Evolutionary conservation across 768 basidiomycete genomes (phyloP).

Genomic region (Hemileccinum impolitum): DNA sequence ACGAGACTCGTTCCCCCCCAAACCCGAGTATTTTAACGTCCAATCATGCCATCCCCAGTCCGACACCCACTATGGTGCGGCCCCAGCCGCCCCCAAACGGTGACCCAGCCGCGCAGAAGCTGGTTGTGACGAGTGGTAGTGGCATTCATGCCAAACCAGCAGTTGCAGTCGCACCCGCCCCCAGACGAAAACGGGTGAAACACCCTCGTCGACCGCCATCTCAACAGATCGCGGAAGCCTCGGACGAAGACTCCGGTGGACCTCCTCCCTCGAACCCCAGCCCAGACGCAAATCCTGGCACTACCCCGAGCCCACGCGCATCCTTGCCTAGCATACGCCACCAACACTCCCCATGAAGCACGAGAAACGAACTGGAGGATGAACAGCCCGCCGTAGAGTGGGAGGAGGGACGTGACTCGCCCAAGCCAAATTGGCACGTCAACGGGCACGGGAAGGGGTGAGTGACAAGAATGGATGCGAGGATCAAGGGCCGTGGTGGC

Average conservation of each 20-base stretch:
- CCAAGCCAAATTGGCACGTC: background rate
- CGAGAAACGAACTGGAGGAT: slow-evolving; percentile 20
- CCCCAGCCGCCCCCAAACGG: slow-evolving; percentile 1
- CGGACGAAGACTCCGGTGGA: slow-evolving; percentile 17
- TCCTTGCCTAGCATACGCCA: background rate
- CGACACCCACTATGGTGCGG: slow-evolving; percentile 18
- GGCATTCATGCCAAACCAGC: background rate
- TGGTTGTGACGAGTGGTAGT: too few species aligned
- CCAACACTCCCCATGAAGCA: background rate
- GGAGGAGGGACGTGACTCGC: slow-evolving; percentile 10
- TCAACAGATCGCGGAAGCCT: slow-evolving; percentile 22
- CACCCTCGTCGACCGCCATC: slow-evolving; percentile 21
- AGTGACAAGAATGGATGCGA: slow-evolving; percentile 29
- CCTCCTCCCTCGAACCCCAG: background rate
- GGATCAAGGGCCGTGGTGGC: slow-evolving; percentile 2
- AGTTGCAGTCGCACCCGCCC: background rate
- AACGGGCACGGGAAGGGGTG: slow-evolving; percentile 9
- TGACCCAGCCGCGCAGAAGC: background rate
- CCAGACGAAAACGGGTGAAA: slow-evolving; percentile 4
- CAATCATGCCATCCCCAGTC: slow-evolving; percentile 36
- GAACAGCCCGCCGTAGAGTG: slow-evolving; percentile 4
- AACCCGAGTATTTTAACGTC: slow-evolving; percentile 50
- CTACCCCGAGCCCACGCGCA: background rate
- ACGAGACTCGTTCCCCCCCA: slow-evolving; percentile 51
- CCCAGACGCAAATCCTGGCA: background rate